Conservation (phyloP, 495 filamentous ascomycete genomes). For the Articulospora tetracladia region DNA sequence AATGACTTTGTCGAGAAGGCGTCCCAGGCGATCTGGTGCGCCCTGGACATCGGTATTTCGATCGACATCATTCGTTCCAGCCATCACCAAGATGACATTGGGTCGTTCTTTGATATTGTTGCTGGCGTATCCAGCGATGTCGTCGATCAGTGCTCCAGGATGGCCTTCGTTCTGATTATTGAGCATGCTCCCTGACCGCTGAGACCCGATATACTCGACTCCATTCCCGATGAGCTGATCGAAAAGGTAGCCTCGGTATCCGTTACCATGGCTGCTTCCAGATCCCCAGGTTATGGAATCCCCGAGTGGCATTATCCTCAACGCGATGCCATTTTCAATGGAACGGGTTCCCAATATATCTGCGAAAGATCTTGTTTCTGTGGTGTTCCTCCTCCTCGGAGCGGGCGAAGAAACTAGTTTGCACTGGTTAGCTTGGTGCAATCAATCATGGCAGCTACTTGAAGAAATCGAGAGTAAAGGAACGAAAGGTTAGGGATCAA, state of each 20-base stretch:
- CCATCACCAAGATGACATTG: constrained; percentile 28
- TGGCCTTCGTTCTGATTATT: constrained; percentile 13
- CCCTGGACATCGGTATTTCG: constrained; percentile 26
- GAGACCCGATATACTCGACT: constrained; percentile 26
- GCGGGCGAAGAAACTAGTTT: no score
- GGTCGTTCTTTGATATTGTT: constrained; percentile 25
- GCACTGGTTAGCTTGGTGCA: no score
- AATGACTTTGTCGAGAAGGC: constrained; percentile 31
- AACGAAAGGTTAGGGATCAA: no score
- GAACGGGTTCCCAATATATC: not conserved
- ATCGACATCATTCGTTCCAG: constrained; percentile 30
- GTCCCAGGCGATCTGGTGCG: constrained; percentile 28
- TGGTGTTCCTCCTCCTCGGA: no score
- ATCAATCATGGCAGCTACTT: no score
- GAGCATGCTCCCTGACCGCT: not conserved
- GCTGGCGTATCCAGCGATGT: constrained; percentile 27
- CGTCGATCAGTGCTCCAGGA: constrained; percentile 24
- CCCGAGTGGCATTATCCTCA: constrained; percentile 52
- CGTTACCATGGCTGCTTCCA: constrained; percentile 43
- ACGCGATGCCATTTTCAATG: constrained; percentile 10
- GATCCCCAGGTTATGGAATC: constrained; percentile 55
- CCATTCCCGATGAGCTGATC: constrained; percentile 30
- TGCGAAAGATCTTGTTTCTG: no score
- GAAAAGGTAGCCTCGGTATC: constrained; percentile 45
- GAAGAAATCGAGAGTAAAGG: no score